Conservation (phyloP, 2,329 filamentous ascomycete genomes). For the Paecilomyces sp. region DNA sequence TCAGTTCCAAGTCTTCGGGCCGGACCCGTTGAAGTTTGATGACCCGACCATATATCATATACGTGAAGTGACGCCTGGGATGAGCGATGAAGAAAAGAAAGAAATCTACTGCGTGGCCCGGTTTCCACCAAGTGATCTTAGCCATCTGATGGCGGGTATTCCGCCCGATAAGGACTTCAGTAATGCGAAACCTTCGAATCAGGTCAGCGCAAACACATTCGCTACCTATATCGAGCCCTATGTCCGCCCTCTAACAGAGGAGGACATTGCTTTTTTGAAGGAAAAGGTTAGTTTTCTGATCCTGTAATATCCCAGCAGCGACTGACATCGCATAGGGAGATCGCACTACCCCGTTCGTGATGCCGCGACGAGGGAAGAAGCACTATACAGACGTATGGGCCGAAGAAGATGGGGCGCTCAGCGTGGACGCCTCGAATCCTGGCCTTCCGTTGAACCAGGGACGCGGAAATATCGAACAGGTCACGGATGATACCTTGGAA, state of each 20-base stretch:
- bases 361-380: conserved; percentile 75
- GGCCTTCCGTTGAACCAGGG: conserved; percentile 70
- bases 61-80: conserved; percentile 61
- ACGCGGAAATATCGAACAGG: conserved; percentile 75
- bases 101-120: conserved; percentile 80
- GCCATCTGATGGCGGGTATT: conserved; percentile 77
- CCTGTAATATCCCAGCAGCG: background rate
- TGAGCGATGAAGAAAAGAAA: conserved; percentile 78
- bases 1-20: conserved; percentile 81
- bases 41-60: conserved; percentile 96
- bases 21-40: conserved; percentile 81
- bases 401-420: conserved; percentile 79
- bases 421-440: conserved; percentile 59
- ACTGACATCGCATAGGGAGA: conserved; percentile 52
- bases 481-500: conserved; percentile 79
- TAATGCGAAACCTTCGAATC: conserved; percentile 83
- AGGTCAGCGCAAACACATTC: conserved; percentile 91
- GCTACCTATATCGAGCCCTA: conserved; percentile 88
- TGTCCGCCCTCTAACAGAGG: conserved; percentile 81
- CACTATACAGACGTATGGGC: conserved; percentile 90
- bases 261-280: conserved; percentile 86
- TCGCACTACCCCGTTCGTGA: conserved; percentile 72
- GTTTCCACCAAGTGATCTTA: conserved; percentile 74
- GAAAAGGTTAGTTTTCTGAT: conserved; percentile 54
- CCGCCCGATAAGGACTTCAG: conserved; percentile 95